Evolutionary conservation across 306 rosid species (phyloP), one percentile per base, ranked within the genome.

Genomic region (Lablab purpureus): DNA sequence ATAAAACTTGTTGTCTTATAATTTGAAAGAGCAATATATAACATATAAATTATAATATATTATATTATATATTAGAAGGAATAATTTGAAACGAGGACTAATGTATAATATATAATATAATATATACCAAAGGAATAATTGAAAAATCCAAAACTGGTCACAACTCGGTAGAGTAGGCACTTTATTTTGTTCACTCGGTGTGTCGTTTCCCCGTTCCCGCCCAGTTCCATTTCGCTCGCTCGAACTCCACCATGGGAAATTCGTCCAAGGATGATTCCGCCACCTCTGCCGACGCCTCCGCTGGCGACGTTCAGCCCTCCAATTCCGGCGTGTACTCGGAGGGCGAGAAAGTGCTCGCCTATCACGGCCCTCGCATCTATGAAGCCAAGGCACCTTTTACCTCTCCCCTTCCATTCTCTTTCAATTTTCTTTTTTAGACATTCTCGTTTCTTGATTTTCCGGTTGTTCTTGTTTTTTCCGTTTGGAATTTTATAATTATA

Each of bases 301-400:
- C 87, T 83, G 94, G 92, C 78, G 96, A 81, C 68, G 71, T 83
- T 83, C 87, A 82, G 15, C 94, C 94, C 32, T 43, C 93, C 73
- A 81, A 84, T 51, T 46, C 90, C 64, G 77, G 73, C 59, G 76
- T 83, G 58, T 94, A 77, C 91, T 70, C 88, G 51, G 97, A 85
- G 60, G 93, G 93, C 51, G 98, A 94, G 84, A 94, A 86, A 87
- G 96, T 94, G 40, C 93, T 94, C 45, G 98, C 97, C 18, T 90
- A 89, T 68, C 97, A 92, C 27, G 97, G 97, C 51, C 94, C 93
- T 82, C 92, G 97, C 85, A 88, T 94, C 91, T 94, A 94, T 82
- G 97, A 92, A 89, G 97, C 98, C 78, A 92, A 92, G 98, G 98
- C 76, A 78, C 56, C 19, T 54, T 21, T 40, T 64, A 45, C 30